These are phyloP conservation scores for Hyaloscypha bicolor DNA, from an alignment of 495 filamentous ascomycete species.

Conservation along the genomic window DNA sequence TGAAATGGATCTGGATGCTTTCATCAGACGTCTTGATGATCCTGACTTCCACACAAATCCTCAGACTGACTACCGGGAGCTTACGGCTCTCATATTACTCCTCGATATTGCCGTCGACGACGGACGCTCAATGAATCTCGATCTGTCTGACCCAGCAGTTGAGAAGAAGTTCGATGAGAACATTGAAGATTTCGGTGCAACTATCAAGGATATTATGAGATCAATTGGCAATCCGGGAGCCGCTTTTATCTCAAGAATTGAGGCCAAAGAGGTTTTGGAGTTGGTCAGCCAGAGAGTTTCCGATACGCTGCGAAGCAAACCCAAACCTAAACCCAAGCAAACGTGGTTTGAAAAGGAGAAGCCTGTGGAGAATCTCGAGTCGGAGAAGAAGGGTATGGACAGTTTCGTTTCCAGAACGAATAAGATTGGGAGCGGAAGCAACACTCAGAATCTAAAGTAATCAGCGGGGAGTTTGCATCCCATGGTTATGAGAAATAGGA, in stretches of 20 bases:
- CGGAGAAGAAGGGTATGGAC: conserved; percentile 41
- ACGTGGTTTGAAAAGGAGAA: conserved; percentile 51
- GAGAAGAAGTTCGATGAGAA: conserved; percentile 61
- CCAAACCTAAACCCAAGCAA: conserved; percentile 59
- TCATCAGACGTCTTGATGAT: conserved; percentile 55
- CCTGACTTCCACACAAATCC: conserved; percentile 49
- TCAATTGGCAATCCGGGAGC: conserved; percentile 76
- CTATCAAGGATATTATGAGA: conserved; percentile 67
- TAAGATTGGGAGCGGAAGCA: background rate
- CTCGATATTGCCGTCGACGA: conserved; percentile 76
- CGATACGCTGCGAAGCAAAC: conserved; percentile 69
- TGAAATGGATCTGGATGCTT: conserved; percentile 48
- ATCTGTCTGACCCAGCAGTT: conserved; percentile 37
- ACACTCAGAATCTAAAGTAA: background rate
- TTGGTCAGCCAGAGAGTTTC: conserved; percentile 69
- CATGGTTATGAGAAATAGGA: background rate
- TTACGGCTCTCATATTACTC: conserved; percentile 64
- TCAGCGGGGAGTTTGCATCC: background rate
- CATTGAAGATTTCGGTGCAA: conserved; percentile 65
- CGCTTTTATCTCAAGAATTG: conserved; percentile 67
- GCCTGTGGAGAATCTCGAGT: conserved; percentile 33
- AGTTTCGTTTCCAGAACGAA: conserved; percentile 24
- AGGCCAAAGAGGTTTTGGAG: conserved; percentile 74
- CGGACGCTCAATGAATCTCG: conserved; percentile 41
- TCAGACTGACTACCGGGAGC: conserved; percentile 66